Conservation (phyloP, 305 asterid species). For the Rubia tinctorum region DNA sequence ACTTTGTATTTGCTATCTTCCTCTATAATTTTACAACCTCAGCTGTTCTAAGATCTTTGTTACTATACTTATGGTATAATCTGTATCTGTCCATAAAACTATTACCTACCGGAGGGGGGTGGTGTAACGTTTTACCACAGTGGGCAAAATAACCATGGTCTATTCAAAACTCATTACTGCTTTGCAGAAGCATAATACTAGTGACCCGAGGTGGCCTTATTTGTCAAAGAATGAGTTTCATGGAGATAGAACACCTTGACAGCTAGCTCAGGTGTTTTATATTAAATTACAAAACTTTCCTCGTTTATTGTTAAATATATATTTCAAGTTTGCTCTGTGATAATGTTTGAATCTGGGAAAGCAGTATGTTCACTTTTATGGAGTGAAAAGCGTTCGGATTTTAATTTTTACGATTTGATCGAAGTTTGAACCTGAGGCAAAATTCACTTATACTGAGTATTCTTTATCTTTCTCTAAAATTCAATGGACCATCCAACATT, state of each 20-base stretch:
- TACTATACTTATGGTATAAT: too few species aligned
- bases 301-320: constrained; percentile 11
- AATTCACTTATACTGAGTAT: not conserved
- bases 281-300: constrained; percentile 2
- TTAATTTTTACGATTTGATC: not conserved
- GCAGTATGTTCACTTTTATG: not conserved
- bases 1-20: not conserved
- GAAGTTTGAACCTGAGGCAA: not conserved
- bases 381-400: not conserved
- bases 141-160: too few species aligned
- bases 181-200: constrained; percentile 43
- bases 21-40: not conserved
- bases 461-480: not conserved
- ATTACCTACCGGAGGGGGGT: too few species aligned
- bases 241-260: constrained; percentile 65
- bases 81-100: too few species aligned
- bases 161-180: constrained; percentile 57
- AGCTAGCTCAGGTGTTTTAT: constrained; percentile 69
- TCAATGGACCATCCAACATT: not conserved
- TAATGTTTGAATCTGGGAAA: not conserved
- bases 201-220: constrained; percentile 72
- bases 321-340: not conserved
- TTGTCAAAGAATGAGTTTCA: constrained; percentile 63
- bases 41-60: not conserved
- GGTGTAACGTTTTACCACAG: too few species aligned